Evolutionary conservation across 306 rosid genomes (phyloP).

Genomic region (Dryas alaskensis): DNA sequence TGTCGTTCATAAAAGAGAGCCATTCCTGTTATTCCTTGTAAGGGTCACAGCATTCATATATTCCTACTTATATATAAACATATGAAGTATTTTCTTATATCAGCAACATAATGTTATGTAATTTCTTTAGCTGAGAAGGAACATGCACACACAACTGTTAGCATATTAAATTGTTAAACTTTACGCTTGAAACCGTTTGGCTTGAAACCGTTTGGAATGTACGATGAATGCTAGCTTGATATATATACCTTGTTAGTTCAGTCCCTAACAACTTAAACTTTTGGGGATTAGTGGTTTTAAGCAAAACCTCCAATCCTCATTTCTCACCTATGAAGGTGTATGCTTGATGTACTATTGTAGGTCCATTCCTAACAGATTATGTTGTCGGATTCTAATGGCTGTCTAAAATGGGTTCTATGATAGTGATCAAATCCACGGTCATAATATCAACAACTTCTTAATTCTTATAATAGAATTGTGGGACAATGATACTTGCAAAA

Average conservation of each 20-base stretch:
- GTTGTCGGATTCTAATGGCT: neutral
- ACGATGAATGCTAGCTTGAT: neutral
- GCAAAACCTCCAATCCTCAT: neutral
- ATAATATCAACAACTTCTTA: neutral
- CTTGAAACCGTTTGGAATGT: neutral
- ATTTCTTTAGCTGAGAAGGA: neutral
- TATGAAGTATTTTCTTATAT: neutral
- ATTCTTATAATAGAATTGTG: neutral
- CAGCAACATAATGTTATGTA: neutral
- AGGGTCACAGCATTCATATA: neutral
- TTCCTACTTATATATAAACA: neutral
- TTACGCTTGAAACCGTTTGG: neutral
- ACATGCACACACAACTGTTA: too few species aligned
- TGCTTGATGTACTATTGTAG: neutral
- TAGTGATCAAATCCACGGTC: neutral
- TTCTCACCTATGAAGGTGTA: neutral
- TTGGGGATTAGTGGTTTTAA: neutral
- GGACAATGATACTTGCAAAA: neutral
- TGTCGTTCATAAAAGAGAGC: neutral
- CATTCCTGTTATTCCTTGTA: neutral
- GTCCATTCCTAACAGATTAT: neutral
- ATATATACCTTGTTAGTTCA: neutral
- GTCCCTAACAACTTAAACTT: neutral
- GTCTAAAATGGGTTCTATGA: neutral
- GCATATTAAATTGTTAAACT: neutral